Conservation (phyloP, 495 filamentous ascomycete species). For the Xylaria palmicola region DNA sequence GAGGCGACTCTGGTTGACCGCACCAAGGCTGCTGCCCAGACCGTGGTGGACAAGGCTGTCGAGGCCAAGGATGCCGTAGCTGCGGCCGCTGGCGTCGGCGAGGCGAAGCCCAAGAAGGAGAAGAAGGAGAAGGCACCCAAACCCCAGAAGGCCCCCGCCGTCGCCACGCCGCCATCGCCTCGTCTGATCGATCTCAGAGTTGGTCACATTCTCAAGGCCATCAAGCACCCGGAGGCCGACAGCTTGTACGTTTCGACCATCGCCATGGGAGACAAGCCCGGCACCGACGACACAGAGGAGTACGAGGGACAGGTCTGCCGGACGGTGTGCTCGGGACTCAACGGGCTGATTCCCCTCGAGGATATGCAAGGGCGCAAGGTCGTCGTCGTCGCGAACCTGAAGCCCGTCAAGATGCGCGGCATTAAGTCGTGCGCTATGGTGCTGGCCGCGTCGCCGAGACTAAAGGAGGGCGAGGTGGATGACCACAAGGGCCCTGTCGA, state of each 20-base stretch:
- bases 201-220: conserved; percentile 92
- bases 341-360: conserved; percentile 85
- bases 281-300: conserved; percentile 81
- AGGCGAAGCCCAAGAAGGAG: conserved; percentile 74
- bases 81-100: conserved; percentile 37
- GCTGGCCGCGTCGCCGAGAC: conserved; percentile 81
- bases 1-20: conserved; percentile 48
- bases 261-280: conserved; percentile 84
- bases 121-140: conserved; percentile 79
- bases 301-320: conserved; percentile 84
- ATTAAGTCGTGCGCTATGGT: conserved; percentile 97
- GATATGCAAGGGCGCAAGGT: conserved; percentile 97
- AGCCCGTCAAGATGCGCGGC: conserved; percentile 97
- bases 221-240: conserved; percentile 95
- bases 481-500: conserved; percentile 89
- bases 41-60: conserved; percentile 39
- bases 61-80: conserved; percentile 40
- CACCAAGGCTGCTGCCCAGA: conserved; percentile 47
- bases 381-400: conserved; percentile 92
- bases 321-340: conserved; percentile 94
- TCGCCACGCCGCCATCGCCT: conserved; percentile 72
- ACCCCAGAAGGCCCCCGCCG: conserved; percentile 63
- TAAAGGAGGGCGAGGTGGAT: conserved; percentile 75
- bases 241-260: conserved; percentile 96
- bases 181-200: conserved; percentile 90